These are phyloP conservation scores for Apiospora pterosperma DNA, from an alignment of 2,329 filamentous ascomycete species.

Conservation along the genomic window DNA sequence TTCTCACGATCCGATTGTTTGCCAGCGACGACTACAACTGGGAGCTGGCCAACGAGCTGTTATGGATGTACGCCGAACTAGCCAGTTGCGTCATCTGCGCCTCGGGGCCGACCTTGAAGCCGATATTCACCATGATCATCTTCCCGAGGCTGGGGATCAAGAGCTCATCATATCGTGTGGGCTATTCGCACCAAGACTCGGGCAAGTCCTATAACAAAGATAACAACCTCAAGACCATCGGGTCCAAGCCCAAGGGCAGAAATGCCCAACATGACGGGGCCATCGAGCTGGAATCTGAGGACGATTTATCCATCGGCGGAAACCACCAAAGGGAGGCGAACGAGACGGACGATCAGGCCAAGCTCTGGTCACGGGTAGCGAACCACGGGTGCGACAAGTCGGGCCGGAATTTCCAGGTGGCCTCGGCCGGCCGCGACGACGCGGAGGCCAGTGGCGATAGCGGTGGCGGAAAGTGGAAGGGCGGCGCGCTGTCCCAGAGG, in stretches of 20 bases:
- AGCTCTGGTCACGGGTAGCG: slow-evolving; percentile 31
- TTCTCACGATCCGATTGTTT: slow-evolving; percentile 3
- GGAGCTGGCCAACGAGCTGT: background rate
- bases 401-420: slow-evolving; percentile 35
- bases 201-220: background rate
- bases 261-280: background rate
- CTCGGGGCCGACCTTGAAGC: slow-evolving; percentile 4
- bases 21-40: slow-evolving; percentile 6
- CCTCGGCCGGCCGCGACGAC: slow-evolving; percentile 14
- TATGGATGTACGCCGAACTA: slow-evolving; percentile 3
- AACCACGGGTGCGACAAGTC: slow-evolving; percentile 58
- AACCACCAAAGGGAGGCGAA: slow-evolving; percentile 49
- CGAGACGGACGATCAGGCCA: slow-evolving; percentile 40
- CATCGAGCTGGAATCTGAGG: slow-evolving; percentile 7
- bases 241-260: background rate
- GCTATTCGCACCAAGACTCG: background rate
- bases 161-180: background rate
- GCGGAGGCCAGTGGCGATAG: background rate
- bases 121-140: background rate
- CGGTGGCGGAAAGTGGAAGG: background rate
- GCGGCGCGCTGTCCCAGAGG: background rate
- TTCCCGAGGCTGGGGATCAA: background rate
- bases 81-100: slow-evolving; percentile 3
- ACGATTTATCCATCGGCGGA: background rate
- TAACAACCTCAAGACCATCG: background rate